Evolutionary conservation across 2,329 filamentous ascomycete species (phyloP), one percentile per base, ranked within the genome.

Genomic region (Endoconidiophora laricicola): DNA sequence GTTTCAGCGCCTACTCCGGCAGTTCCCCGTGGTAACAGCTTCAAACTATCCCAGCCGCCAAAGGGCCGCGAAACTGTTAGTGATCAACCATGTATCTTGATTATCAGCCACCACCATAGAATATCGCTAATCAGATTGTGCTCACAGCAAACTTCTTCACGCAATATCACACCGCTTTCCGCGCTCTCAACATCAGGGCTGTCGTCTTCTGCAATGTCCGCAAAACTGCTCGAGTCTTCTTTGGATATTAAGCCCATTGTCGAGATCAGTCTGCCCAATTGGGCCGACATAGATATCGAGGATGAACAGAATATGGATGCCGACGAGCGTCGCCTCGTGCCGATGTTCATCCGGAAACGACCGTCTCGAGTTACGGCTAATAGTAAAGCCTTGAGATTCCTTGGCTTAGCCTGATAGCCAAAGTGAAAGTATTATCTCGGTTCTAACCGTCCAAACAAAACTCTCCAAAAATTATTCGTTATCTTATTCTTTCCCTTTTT

Each of bases 291-390:
- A 14, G 51, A 53, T 16, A 23, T 48, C 9, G 53, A 50, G 5
- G 52, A 52, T 37, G 46, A 49, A 29, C 7, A 42, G 9, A 49
- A 26, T 2, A 38, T 69, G 52, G 68, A 71, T 51, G 56, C 64
- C 20, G 71, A 74, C 52, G 70, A 72, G 58, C 66, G 69, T 29
- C 64, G 70, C 39, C 66, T 76, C 29, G 73, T 76, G 69, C 72
- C 72, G 3, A 62, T 73, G 22, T 69, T 67, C 37, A 58, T 68
- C 58, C 61, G 61, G 50, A 66, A 62, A 52, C 53, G 57, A 2
- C 56, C 56, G 9, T 55, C 58, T 24, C 62, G 59, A 14, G 68
- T 66, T 58, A 65, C 63, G 2, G 69, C 67, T 51, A 71, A 64
- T 46, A 64, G 66, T 6, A 76, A 76, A 58, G 72, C 72, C 5